Conservation (phyloP, 2,329 filamentous ascomycete species). For the Diplodia scrobiculata region DNA sequence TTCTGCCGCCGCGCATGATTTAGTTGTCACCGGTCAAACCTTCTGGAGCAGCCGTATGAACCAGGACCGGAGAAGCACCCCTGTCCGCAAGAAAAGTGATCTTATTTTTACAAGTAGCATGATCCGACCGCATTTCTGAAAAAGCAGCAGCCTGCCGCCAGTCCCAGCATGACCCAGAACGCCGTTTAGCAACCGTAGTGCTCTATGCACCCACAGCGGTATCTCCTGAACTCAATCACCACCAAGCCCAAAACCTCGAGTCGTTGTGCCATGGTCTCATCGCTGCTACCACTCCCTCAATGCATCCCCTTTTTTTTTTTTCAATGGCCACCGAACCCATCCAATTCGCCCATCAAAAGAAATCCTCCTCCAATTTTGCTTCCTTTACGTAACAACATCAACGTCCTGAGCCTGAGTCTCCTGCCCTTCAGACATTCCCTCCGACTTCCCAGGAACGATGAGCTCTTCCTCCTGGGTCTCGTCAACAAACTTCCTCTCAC, state of each 20-base stretch:
- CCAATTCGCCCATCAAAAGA: conserved; percentile 5
- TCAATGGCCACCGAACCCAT: conserved; percentile 2
- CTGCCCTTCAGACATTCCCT: conserved; percentile 5
- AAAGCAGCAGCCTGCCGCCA: conserved; percentile 20
- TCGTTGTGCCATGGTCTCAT: conserved; percentile 15
- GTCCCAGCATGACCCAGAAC: conserved; percentile 23
- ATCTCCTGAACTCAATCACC: conserved; percentile 13
- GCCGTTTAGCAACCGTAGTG: conserved; percentile 8
- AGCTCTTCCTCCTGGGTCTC: conserved; percentile 69
- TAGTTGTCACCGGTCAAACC: not conserved
- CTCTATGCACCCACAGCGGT: conserved; percentile 26
- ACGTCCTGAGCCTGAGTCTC: conserved; percentile 19
- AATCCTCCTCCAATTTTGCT: not conserved
- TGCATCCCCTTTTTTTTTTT: not conserved
- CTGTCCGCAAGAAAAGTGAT: conserved; percentile 12
- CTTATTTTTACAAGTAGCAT: conserved; percentile 22
- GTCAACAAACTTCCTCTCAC: conserved; percentile 84
- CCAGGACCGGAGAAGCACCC: conserved; percentile 21
- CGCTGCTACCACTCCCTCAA: not conserved
- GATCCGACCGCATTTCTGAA: conserved; percentile 18
- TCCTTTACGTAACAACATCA: conserved; percentile 15
- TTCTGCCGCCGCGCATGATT: not conserved
- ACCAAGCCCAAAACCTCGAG: not conserved
- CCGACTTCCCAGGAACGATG: conserved; percentile 60
- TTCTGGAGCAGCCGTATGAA: not conserved